Base-by-base conservation (phyloP, 1,284 basidiomycete genomes). In the Tilletia indica region DNA sequence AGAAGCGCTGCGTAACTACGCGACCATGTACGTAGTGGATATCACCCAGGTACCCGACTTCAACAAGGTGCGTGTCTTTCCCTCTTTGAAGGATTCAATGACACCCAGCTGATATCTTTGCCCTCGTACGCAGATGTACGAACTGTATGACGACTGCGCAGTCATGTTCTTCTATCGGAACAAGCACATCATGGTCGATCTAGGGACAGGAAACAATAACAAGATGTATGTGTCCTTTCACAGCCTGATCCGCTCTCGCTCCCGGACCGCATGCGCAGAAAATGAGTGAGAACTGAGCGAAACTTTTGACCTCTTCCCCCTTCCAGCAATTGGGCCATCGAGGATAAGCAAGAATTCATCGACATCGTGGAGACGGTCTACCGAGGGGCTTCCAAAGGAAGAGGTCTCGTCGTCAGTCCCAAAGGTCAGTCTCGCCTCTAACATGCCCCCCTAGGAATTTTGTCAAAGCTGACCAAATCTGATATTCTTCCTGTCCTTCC, bases 111-210 rank as follows among this genome's bases (percentile, higher is more conserved):
- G 9, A 38, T 49, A 47, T 47, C n/a, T 4, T 38, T 68, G 66
- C 47, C 34, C 58, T 38, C 31, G 5, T 11, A 45, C 3, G 42
- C 68, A 72, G 90, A 94, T 92, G 77, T 74, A 89, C 80, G 68
- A 70, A 70, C 73, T 77, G 39, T 77, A 77, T 73, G 76, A 76
- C 72, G 68, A 68, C 45, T 80, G 81, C 69, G 73, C 78, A 34
- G 73, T 74, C 67, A 78, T 82, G 77, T 76, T 81, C 70, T 82
- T 83, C 68, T 82, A 74, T 68, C 81, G 94, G 54, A 97, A 97
- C 86, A 97, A 99, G 85, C 96, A 99, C 83, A 99, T 99, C 86
- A 98, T 99, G 96, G 97, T 99, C 83, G 96, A 98, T 89, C 87
- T 97, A 78, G 95, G 96, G 16, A 99, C 96, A 68, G 96, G 97